Base-by-base conservation (phyloP, 2,329 filamentous ascomycete species). In the Penicillium sp. region DNA sequence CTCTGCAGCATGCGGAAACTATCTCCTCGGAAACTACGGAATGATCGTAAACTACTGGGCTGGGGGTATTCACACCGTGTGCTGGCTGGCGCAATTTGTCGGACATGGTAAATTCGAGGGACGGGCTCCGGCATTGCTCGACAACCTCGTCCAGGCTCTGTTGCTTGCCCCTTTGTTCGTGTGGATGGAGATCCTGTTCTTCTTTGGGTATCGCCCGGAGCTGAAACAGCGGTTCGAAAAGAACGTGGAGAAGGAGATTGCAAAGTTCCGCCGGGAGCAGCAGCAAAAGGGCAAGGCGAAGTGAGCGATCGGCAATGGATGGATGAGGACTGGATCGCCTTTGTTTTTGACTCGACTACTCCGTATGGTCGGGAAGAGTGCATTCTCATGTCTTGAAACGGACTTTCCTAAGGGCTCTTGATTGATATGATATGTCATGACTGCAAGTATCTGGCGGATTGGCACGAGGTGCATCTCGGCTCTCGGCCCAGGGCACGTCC, bases 111-210 rank as follows among this genome's bases (percentile, higher is more conserved):
- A 80, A 44, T 97, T 89, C 61, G 93, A 97, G 72, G 83, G 88
- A 18, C 83, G 92, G 45, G 89, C 91, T 2, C 93, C 92, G 6
- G 92, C 91, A 4, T 74, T 97, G 56, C 75, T 97, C 42, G 91
- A 97, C 72, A 97, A 96, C 65, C 73, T 97, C 37, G 78, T 95
- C 42, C 93, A 97, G 72, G 91, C 93, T 25, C 71, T 97, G 56
- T 92, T 97, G 65, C 78, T 97, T 23, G 93, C 93, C 0, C 93
- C 93, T 7, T 86, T 98, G 64, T 98, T 97, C 62, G 92, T 97
- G 50, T 98, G 93, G 88, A 86, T 98, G 62, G 91, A 97, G 75
- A 74, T 95, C 23, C 78, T 98, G 24, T 98, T 98, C 76, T 83
- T 79, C 63, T 81, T 95, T 44, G 93, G 93, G 42, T 98, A 97